phyloP scores from a whole-genome alignment of 2,329 filamentous ascomycete genomes.

The Penicillium capsulatum region DNA sequence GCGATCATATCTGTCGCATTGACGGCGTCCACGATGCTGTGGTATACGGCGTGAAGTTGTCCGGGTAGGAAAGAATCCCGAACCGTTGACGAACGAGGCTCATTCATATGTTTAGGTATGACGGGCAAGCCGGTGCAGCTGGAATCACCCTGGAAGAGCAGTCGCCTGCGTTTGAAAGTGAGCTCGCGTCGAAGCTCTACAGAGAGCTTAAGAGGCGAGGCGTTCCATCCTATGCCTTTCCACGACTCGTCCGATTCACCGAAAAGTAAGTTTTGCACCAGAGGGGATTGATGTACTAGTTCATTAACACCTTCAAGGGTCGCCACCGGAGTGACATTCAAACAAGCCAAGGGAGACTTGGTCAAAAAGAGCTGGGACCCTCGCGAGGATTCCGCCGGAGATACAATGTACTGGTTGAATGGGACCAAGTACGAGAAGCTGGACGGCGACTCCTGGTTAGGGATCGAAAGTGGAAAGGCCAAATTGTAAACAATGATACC shows the following conservation, averaged over 20 bases:
- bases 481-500: slow-evolving; percentile 40
- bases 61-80: slow-evolving; percentile 26
- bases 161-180: slow-evolving; percentile 25
- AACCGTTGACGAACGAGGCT: too few species aligned
- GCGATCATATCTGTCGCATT: slow-evolving; percentile 43
- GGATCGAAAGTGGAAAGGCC: slow-evolving; percentile 43
- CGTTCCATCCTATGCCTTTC: slow-evolving; percentile 46
- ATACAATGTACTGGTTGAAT: slow-evolving; percentile 46
- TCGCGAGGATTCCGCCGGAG: slow-evolving; percentile 28
- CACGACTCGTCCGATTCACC: slow-evolving; percentile 46
- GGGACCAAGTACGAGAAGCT: slow-evolving; percentile 39
- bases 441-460: slow-evolving; percentile 37
- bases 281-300: too few species aligned
- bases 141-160: slow-evolving; percentile 42
- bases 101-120: slow-evolving; percentile 41
- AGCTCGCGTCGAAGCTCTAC: slow-evolving; percentile 40
- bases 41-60: slow-evolving; percentile 44
- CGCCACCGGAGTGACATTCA: slow-evolving; percentile 48
- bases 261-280: too few species aligned
- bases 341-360: slow-evolving; percentile 46
- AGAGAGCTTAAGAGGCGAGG: slow-evolving; percentile 41
- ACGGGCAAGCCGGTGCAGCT: slow-evolving; percentile 48
- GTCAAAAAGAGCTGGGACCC: slow-evolving; percentile 43
- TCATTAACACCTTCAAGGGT: too few species aligned
- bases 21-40: slow-evolving; percentile 42